Conservation (phyloP, 495 filamentous ascomycete genomes). For the Bacidia rubella region DNA sequence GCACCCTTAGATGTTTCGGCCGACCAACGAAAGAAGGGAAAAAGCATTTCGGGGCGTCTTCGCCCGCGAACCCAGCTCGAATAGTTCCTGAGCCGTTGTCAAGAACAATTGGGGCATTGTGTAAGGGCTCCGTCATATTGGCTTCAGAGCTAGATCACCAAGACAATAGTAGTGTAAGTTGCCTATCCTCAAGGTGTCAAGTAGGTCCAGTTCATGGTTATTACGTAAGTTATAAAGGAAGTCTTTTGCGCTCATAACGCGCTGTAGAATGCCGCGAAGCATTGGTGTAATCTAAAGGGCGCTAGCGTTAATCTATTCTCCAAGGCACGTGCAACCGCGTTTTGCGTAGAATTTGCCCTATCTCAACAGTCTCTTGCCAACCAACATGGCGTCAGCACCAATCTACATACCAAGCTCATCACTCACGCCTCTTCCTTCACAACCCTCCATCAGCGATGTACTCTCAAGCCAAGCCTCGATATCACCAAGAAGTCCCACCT, state of each 20-base stretch:
- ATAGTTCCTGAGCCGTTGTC: slow-evolving; percentile 99
- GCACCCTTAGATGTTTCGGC: slow-evolving; percentile 90
- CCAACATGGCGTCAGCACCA: background rate
- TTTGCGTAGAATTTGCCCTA: too few species aligned
- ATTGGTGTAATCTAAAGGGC: too few species aligned
- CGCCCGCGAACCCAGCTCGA: slow-evolving; percentile 89
- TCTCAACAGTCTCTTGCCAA: background rate
- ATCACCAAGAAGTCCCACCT: slow-evolving; percentile 14
- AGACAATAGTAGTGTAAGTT: too few species aligned
- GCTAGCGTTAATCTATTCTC: too few species aligned
- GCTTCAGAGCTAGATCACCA: background rate
- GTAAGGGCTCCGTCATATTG: slow-evolving; percentile 70
- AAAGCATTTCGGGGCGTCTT: slow-evolving; percentile 87
- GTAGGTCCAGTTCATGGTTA: too few species aligned
- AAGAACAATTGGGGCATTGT: slow-evolving; percentile 95
- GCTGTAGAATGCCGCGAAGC: too few species aligned
- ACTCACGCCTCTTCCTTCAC: background rate
- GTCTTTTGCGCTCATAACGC: too few species aligned
- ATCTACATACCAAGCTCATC: background rate
- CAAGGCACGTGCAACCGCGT: background rate
- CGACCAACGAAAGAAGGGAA: slow-evolving; percentile 97
- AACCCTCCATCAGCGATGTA: background rate
- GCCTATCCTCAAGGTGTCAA: too few species aligned
- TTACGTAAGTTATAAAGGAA: too few species aligned
- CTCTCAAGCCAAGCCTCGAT: background rate